Conservation (phyloP, 441 rosid genomes). For the Bruguiera hainesii region DNA sequence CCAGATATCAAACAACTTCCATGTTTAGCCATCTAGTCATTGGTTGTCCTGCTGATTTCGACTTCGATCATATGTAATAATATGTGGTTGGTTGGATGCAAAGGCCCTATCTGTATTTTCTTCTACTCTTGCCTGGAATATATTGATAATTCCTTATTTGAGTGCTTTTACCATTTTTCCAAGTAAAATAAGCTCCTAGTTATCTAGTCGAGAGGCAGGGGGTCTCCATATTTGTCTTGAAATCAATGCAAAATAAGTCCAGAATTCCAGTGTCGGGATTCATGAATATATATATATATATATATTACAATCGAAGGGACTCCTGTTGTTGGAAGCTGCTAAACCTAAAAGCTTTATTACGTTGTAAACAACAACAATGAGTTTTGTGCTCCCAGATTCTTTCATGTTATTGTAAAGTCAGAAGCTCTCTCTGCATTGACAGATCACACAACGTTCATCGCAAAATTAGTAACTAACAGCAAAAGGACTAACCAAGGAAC, state of each 20-base stretch:
- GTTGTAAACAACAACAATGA: too few relatives aligned
- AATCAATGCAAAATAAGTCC: too few relatives aligned
- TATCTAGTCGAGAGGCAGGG: too few relatives aligned
- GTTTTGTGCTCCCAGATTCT: neutral
- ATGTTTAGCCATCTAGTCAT: neutral
- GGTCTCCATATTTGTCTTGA: too few relatives aligned
- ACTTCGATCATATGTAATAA: neutral
- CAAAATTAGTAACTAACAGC: neutral
- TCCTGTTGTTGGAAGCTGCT: too few relatives aligned
- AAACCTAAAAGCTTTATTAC: too few relatives aligned
- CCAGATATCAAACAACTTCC: neutral
- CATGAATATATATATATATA: too few relatives aligned
- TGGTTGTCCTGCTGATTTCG: neutral
- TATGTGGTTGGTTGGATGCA: neutral
- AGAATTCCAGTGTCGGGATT: too few relatives aligned
- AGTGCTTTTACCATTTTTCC: too few relatives aligned
- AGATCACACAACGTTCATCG: neutral
- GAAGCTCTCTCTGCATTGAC: neutral
- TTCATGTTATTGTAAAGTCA: neutral
- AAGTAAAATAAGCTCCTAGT: too few relatives aligned
- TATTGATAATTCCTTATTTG: too few relatives aligned
- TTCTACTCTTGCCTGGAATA: neutral
- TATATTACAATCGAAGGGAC: too few relatives aligned
- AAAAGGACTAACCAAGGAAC: constrained; percentile 29
- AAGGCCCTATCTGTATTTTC: neutral